Base-by-base conservation (phyloP, 129 eudicot genomes). In the Apium graveolens region DNA sequence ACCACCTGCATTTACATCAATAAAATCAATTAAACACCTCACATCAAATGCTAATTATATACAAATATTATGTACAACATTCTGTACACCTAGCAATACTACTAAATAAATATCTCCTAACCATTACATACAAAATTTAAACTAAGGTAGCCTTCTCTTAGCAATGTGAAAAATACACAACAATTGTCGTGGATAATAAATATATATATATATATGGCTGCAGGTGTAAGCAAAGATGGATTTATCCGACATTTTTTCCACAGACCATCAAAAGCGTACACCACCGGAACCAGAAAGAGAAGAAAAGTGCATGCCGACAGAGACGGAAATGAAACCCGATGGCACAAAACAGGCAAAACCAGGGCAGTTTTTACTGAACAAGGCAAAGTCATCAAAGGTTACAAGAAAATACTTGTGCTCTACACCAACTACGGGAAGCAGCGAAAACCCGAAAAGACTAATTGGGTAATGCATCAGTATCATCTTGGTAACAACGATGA, bases 341-440 rank as follows among this genome's bases (percentile, higher is more conserved):
- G 96, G 96, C 96, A 90, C 77, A 90, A 90, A 79, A 90, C 96
- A 9, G 96, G 96, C 45, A 90, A 90, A 75, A 90, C 96, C 9
- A 84, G 96, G 73, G 85, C 92, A 4, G 89, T 90, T 81, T 34
- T 80, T 45, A 57, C 66, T 18, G 78, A 39, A 38, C 75, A 75
- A 55, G 78, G 83, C 63, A 86, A 80, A 60, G 89, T 84, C 66
- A 88, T 70, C 75, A 72, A 87, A 84, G 96, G 96, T 24, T 81
- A 86, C 79, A 90, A 90, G 81, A 90, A 90, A 78, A 90, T 90
- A 43, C 90, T 90, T 77, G 96, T 90, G 69, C 92, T 90, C 73
- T 90, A 90, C 57, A 85, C 92, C 31, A 90, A 90, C 84, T 90
- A 88, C 26, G 96, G 96, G 27, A 90, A 86, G 79, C 90, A 84